A percentile compares a stretch with the other conserved stretches of the same genome.
phyloP scores from a whole-genome alignment of 176 grass and related monocot species.

The Ensete ventricosum region DNA sequence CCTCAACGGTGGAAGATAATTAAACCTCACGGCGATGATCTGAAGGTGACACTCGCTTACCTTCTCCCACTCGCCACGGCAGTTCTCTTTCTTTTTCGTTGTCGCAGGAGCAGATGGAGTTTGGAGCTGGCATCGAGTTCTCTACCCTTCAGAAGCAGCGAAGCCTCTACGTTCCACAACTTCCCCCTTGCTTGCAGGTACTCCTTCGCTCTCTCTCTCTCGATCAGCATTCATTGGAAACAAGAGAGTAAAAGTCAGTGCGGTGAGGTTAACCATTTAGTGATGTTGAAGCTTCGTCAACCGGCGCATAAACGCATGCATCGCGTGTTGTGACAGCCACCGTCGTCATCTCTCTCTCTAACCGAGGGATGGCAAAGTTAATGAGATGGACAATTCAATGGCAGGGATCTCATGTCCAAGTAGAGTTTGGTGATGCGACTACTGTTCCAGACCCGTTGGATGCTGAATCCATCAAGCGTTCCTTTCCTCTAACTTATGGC shows the following conservation, averaged over 20 bases:
- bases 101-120: not conserved
- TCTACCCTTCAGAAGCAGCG: constrained; percentile 6
- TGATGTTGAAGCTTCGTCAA: not conserved
- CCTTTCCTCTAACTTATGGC: constrained; percentile 5
- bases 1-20: too few species aligned
- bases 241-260: not conserved
- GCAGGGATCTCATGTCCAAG: not conserved
- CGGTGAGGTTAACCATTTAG: not conserved
- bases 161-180: constrained; percentile 8
- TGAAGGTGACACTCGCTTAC: too few species aligned
- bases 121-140: constrained; percentile 4
- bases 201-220: not conserved
- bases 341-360: not conserved
- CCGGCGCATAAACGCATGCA: too few species aligned
- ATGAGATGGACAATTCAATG: too few species aligned
- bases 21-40: too few species aligned
- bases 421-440: constrained; percentile 1
- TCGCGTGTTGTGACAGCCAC: too few species aligned
- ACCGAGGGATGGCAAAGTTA: not conserved
- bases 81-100: too few species aligned
- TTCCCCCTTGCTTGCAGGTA: constrained; percentile 8
- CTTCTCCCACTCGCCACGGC: too few species aligned
- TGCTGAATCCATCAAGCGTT: constrained; percentile 9
- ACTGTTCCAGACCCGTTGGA: constrained; percentile 7
- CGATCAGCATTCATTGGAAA: not conserved